Percentiles rank a stretch among this genome's conserved stretches.
These are phyloP conservation scores for Morella rubra DNA, from an alignment of 306 rosid genomes.

Conservation along the genomic window DNA sequence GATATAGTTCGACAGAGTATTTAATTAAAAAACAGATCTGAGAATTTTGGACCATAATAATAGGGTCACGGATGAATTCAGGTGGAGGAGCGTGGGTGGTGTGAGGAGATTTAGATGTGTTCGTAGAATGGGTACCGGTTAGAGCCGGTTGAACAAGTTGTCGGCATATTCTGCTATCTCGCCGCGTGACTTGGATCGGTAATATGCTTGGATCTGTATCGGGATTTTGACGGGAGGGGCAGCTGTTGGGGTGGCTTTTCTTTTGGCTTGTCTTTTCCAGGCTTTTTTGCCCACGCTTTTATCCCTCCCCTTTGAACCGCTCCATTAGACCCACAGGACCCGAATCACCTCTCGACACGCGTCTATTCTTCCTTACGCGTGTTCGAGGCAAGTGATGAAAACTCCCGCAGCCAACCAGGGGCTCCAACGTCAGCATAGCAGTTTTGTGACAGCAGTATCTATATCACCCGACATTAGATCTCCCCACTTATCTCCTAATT, in stretches of 20 bases:
- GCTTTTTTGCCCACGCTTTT: slow-evolving; percentile 4
- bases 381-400: background rate
- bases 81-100: background rate
- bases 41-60: too few relatives aligned
- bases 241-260: slow-evolving; percentile 3
- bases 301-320: slow-evolving; percentile 28
- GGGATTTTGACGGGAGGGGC: background rate
- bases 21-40: too few relatives aligned
- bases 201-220: background rate
- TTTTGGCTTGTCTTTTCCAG: background rate
- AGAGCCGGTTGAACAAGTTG: slow-evolving; percentile 26
- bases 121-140: background rate
- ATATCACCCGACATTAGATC: slow-evolving; percentile 15
- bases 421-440: background rate
- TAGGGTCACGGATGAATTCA: background rate
- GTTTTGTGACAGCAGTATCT: slow-evolving; percentile 18
- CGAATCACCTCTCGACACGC: slow-evolving; percentile 15
- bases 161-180: slow-evolving; percentile 26
- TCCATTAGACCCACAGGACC: slow-evolving; percentile 5
- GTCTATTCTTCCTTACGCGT: slow-evolving; percentile 8
- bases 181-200: slow-evolving; percentile 31
- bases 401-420: slow-evolving; percentile 13
- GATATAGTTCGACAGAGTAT: too few relatives aligned
- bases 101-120: slow-evolving; percentile 6
- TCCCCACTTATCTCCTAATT: background rate